Evolutionary conservation across 345 rosid species (phyloP).

Genomic region (Hevea brasiliensis): DNA sequence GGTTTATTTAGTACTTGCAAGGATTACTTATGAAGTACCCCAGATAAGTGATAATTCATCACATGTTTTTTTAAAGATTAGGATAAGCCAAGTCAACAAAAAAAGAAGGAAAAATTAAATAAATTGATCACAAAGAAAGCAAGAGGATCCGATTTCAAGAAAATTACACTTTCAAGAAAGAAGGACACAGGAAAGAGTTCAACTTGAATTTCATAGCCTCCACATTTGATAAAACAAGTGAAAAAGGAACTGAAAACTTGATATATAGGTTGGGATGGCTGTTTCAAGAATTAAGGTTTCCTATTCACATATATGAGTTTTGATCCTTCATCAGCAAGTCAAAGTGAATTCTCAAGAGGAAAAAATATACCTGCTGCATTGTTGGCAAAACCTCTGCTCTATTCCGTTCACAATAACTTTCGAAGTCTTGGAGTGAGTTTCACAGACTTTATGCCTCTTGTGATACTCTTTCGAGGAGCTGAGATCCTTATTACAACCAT

Average conservation of each 20-base stretch:
- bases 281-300: background rate
- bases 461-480: conserved; percentile 57
- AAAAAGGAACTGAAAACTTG: background rate
- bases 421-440: conserved; percentile 56
- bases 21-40: background rate
- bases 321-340: background rate
- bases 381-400: conserved; percentile 66
- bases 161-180: background rate
- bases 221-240: background rate
- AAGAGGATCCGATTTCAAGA: background rate
- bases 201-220: background rate
- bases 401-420: conserved; percentile 53
- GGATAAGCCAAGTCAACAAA: no score
- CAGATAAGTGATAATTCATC: background rate
- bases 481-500: conserved; percentile 57
- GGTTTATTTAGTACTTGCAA: no score
- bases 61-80: background rate
- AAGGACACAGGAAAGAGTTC: conserved; percentile 1
- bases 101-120: no score
- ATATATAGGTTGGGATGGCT: background rate
- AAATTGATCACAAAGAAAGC: no score
- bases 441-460: conserved; percentile 60
- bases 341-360: background rate
- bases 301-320: background rate
- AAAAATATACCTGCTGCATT: conserved; percentile 53